Base-by-base conservation (phyloP, 2,329 filamentous ascomycete genomes). In the Aspergillus sp. region DNA sequence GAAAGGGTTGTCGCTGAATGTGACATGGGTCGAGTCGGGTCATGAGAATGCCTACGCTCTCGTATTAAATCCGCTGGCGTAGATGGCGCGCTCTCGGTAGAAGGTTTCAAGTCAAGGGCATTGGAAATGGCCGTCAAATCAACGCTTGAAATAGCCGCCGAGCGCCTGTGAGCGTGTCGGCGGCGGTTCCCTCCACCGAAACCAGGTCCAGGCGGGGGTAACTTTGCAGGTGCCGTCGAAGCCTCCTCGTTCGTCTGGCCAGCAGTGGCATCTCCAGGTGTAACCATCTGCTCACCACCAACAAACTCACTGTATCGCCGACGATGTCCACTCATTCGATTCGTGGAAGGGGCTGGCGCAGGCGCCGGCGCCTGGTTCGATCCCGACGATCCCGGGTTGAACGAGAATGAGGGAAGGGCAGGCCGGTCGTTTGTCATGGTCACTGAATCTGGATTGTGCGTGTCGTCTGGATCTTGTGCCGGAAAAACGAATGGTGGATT, bases 301-400 rank as follows among this genome's bases (percentile, higher is more conserved):
- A 96, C 90, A 68, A 96, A 92, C 71, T 96, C 92, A 71, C 92
- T 96, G 27, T 87, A 89, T 54, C 90, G 90, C 67, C 93, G 85
- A 66, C 88, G 84, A 70, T 92, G 90, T 21, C 87, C 86, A 33
- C 77, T 76, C 23, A 83, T 78, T 59, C 85, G 81, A 78, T 50
- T 43, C 6, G n/a, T 15, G 45, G 82, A 79, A 17, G 86, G 81
- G 6, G 78, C 72, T 1, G 84, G 82, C n/a, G 83, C 83, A 1
- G 84, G 82, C 17, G 83, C 83, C 15, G 82, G 73, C 0, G 84
- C 81, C 14, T 85, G 84, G 45, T 68, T 58, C 55, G 67, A 61
- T 24, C 73, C 60, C 24, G 61, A 52, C 14, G 67, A 65, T 47
- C 74, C 69, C 8, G 72, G 70, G 57, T 75, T 72, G 63, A 75